A percentile compares a stretch with the other conserved stretches of the same genome.
Evolutionary conservation across 495 filamentous ascomycete genomes (phyloP).

Genomic region (Xylaria sp.): DNA sequence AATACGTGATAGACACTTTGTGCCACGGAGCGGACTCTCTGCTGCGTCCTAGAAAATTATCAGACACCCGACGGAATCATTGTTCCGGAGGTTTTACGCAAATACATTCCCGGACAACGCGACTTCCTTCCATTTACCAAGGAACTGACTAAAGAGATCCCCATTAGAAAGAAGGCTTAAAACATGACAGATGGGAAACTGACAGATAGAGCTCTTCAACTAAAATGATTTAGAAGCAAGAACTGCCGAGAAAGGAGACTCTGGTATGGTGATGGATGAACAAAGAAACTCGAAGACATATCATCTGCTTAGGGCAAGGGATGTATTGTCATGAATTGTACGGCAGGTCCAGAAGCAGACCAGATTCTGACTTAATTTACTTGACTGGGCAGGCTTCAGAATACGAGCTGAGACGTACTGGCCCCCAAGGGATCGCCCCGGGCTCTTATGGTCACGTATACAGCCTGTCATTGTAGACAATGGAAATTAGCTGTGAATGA

Average conservation of each 20-base stretch:
- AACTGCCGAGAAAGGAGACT: neutral
- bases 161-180: conserved; percentile 29
- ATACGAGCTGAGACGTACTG: neutral
- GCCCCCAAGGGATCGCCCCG: neutral
- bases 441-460: too few relatives aligned
- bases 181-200: neutral
- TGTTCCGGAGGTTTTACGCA: conserved; percentile 82
- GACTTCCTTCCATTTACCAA: conserved; percentile 89
- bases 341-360: conserved; percentile 4
- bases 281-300: neutral
- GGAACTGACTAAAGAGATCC: conserved; percentile 71
- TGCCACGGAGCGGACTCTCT: conserved; percentile 91
- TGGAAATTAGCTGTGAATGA: neutral
- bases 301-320: neutral
- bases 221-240: neutral
- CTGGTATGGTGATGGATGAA: neutral
- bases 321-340: conserved; percentile 9
- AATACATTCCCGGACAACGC: conserved; percentile 89
- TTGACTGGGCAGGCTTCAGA: neutral
- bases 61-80: conserved; percentile 80
- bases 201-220: neutral
- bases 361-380: neutral
- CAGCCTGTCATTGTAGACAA: too few relatives aligned
- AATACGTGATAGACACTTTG: conserved; percentile 66
- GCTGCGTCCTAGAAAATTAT: conserved; percentile 96